Conservation (phyloP, 129 eudicot species). For the Tagetes patula region DNA sequence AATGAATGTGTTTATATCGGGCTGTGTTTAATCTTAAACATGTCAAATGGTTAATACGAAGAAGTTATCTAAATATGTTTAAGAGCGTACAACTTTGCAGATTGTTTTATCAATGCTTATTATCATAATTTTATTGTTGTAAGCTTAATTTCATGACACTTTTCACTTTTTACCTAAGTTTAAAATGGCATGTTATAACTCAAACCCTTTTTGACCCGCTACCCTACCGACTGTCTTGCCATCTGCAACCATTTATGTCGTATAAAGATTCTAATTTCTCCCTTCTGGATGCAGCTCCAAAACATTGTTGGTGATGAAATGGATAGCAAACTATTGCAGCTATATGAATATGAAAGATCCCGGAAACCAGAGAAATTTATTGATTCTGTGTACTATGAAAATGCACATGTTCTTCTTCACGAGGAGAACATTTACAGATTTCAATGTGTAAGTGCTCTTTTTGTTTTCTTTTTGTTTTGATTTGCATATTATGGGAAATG, state of each 20-base stretch:
- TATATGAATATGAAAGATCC: conserved; percentile 81
- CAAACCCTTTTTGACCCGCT: neutral
- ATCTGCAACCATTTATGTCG: conserved; percentile 5
- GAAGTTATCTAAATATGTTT: neutral
- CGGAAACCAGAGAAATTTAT: conserved; percentile 67
- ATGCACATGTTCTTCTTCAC: conserved; percentile 78
- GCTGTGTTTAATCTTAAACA: neutral
- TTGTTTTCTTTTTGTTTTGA: conserved; percentile 20
- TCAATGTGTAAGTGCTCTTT: conserved; percentile 64
- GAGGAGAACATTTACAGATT: conserved; percentile 93
- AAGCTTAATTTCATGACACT: neutral
- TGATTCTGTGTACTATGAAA: conserved; percentile 91
- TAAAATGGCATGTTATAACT: neutral
- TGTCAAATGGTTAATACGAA: neutral
- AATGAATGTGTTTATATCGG: neutral
- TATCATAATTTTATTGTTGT: neutral
- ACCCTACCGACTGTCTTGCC: neutral
- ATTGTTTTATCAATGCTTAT: neutral
- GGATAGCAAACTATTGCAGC: conserved; percentile 81
- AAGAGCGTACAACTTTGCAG: neutral
- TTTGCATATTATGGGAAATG: neutral
- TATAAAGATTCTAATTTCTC: conserved; percentile 9
- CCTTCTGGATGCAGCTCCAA: conserved; percentile 73
- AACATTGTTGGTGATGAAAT: conserved; percentile 72
- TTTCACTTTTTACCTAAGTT: neutral